Conservation (phyloP, 345 rosid genomes). For the Salix exigua region DNA sequence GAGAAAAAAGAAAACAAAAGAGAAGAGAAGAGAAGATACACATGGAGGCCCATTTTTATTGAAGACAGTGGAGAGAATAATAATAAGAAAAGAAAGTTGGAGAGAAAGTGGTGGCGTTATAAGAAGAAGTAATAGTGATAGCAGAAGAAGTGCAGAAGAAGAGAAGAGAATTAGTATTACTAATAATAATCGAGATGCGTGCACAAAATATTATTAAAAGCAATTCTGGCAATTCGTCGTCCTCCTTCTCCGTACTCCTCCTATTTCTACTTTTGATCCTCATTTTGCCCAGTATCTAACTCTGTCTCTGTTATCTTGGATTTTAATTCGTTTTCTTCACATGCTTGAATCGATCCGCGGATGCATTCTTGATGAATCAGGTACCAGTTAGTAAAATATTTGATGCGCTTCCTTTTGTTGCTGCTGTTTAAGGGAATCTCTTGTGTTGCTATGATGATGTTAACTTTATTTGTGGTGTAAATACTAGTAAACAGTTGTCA, state of each 20-base stretch:
- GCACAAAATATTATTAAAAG: constrained; percentile 19
- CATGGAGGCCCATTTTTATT: background rate
- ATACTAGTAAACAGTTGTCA: constrained; percentile 18
- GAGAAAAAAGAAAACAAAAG: background rate
- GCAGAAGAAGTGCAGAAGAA: constrained; percentile 3
- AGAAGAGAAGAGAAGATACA: no score
- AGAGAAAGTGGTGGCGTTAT: constrained; percentile 1
- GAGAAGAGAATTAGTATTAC: constrained; percentile 1
- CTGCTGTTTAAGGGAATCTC: background rate
- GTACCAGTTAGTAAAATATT: constrained; percentile 25
- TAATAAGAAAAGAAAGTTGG: background rate
- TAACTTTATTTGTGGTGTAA: constrained; percentile 32
- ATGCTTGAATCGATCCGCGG: constrained; percentile 33
- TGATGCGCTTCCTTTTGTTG: background rate
- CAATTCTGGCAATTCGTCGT: background rate
- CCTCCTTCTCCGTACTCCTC: constrained; percentile 49
- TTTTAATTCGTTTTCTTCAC: constrained; percentile 3
- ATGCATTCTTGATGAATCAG: constrained; percentile 41
- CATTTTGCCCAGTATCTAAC: constrained; percentile 58
- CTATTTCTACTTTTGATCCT: constrained; percentile 63
- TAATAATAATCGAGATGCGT: constrained; percentile 49
- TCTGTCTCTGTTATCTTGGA: background rate
- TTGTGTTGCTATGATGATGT: background rate
- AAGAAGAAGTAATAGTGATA: constrained; percentile 4
- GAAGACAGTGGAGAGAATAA: background rate